Conservation (phyloP, 202 grass and related monocot species). For the Miscanthus sacchariflorus region DNA sequence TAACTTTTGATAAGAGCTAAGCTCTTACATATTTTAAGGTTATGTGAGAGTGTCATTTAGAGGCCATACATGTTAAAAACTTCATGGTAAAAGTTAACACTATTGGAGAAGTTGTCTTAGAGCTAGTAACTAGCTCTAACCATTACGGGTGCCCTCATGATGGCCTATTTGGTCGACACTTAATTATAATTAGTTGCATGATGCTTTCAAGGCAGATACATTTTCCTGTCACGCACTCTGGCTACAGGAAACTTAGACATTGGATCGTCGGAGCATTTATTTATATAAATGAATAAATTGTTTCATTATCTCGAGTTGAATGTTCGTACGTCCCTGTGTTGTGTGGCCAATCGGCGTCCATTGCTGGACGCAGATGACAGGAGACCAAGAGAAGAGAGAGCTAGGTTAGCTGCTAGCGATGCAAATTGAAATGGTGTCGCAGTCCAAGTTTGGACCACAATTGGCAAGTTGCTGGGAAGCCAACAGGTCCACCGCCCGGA, state of each 20-base stretch:
- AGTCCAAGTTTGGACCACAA: constrained; percentile 42
- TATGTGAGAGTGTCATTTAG: too few relatives aligned
- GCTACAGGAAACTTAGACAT: constrained; percentile 24
- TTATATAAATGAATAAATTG: not conserved
- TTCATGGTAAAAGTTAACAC: too few relatives aligned
- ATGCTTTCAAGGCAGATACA: constrained; percentile 3
- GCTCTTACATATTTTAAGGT: too few relatives aligned
- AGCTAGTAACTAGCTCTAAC: too few relatives aligned
- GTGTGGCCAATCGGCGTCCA: not conserved
- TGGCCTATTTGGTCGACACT: not conserved
- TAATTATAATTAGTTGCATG: constrained; percentile 26
- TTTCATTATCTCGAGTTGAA: not conserved
- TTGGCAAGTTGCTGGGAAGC: constrained; percentile 24
- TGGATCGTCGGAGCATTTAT: not conserved
- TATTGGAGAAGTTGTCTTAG: too few relatives aligned
- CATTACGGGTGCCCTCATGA: not conserved
- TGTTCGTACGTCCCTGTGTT: not conserved
- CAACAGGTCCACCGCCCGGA: not conserved
- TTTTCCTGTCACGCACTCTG: not conserved
- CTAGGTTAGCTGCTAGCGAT: not conserved
- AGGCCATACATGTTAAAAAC: too few relatives aligned
- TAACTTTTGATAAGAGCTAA: too few relatives aligned
- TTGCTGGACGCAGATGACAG: not conserved
- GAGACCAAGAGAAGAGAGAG: not conserved
- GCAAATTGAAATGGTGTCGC: constrained; percentile 31